Evolutionary conservation across 2,329 filamentous ascomycete species (phyloP).

Genomic region (Paraphaeosphaeria minitans): DNA sequence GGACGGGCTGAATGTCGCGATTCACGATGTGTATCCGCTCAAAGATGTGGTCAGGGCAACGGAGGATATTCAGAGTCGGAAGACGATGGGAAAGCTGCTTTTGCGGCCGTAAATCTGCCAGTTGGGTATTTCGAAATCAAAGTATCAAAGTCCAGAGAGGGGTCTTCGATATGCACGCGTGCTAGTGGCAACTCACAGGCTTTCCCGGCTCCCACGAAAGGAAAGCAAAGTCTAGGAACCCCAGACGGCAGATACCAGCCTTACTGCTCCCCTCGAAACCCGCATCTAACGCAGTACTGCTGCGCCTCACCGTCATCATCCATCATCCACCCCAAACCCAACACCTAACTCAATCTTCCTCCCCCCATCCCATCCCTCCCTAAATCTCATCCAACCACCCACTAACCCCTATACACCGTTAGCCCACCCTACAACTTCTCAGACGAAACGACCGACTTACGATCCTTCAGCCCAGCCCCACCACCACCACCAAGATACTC

Average conservation of each 20-base stretch:
- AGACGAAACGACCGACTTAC: neutral
- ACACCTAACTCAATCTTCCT: neutral
- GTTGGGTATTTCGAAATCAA: neutral
- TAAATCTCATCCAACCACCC: conserved; percentile 16
- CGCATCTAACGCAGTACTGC: too few species aligned
- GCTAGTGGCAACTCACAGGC: too few species aligned
- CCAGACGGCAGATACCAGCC: too few species aligned
- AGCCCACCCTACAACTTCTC: neutral
- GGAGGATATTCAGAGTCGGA: conserved; percentile 75
- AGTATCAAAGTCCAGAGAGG: neutral
- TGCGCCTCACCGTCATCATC: too few species aligned
- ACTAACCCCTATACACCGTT: conserved; percentile 16
- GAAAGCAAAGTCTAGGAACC: too few species aligned
- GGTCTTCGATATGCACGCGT: too few species aligned
- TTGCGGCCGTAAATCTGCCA: conserved; percentile 61
- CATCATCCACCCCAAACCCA: too few species aligned
- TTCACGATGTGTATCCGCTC: conserved; percentile 79
- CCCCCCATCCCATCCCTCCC: neutral
- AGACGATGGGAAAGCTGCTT: conserved; percentile 83
- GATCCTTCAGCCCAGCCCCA: neutral
- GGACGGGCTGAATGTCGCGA: conserved; percentile 71
- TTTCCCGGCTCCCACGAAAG: too few species aligned
- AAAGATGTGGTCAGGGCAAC: conserved; percentile 75
- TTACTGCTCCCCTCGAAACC: too few species aligned
- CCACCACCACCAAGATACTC: neutral